Evolutionary conservation across 23 red algal species (phyloP), one percentile per base, ranked within the genome.

Genomic region (Rhodosorus marinus): DNA sequence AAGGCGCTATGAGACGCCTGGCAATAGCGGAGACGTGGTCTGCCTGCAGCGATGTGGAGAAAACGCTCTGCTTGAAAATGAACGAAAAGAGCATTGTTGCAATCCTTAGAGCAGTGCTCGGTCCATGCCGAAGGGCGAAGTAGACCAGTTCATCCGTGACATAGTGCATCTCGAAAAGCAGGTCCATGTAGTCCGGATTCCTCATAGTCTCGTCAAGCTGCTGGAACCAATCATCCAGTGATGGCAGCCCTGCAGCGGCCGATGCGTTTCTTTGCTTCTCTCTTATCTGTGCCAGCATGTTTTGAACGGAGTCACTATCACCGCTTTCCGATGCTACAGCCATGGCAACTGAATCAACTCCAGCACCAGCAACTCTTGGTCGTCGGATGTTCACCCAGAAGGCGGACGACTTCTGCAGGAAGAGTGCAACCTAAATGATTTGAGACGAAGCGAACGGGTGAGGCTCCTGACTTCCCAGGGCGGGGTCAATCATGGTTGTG

Each of bases 111-210:
- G 32, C 32, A 15, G 32, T 17, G 8, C 46, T 38, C 1, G 27
- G 29, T 6, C 33, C 33, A 61, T 61, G 33, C 8, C 43, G 35
- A 7, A 61, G 11, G 9, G 57, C 57, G 33, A 17, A 61, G 33
- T 33, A 61, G 1, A 38, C 29, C 2, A 61, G 17, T 35, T 61
- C 57, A 20, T 61, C 57, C n/a, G 57, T 61, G 33, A 61, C 57
- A 61, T 61, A 61, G 46, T 61, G 57, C 32, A 61, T 33, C 15
- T 61, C 11, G 29, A 61, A 61, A n/a, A 61, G 17, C 8, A 61
- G 57, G 31, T 3, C 38, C 11, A 11, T 11, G 38, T 43, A 43
- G 11, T 43, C 38, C 17, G 11, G 38, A 11, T 11, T 43, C 11
- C 17, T 11, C 17, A 17, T 11, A 43, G 38, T 17, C 17, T 11